Conservation (phyloP, 306 rosid species). For the Begonia fuchsioides region DNA sequence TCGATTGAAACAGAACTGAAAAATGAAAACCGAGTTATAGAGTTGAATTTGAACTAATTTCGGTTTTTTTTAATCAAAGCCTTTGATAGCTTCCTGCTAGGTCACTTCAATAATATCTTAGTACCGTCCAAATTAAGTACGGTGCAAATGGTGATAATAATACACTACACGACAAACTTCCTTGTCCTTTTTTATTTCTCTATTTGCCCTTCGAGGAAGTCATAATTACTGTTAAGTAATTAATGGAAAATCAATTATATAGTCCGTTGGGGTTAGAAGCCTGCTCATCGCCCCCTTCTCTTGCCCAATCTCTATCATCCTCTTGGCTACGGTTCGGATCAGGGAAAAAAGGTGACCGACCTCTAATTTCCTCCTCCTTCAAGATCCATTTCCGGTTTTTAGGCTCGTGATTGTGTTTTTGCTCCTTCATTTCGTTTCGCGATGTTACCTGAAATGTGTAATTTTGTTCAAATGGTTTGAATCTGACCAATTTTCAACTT, state of each 20-base stretch:
- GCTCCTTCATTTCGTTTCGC: background rate
- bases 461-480: background rate
- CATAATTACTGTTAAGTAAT: background rate
- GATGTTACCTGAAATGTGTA: background rate
- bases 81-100: no score
- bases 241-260: no score
- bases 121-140: background rate
- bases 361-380: conserved; percentile 24
- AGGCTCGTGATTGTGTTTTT: no score
- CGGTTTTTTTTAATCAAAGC: no score
- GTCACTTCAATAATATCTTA: no score
- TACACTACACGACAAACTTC: background rate
- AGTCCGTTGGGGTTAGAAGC: background rate
- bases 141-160: background rate
- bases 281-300: conserved; percentile 15
- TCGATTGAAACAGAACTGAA: no score
- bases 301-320: conserved; percentile 17
- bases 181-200: background rate
- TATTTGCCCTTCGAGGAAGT: background rate
- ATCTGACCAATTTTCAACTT: background rate
- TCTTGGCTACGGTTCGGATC: conserved; percentile 37
- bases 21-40: no score
- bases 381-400: background rate
- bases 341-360: conserved; percentile 13
- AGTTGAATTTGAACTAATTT: no score